A percentile compares a stretch with the other conserved stretches of the same genome.
Conservation (phyloP, 805 yeast genomes). For the Ogataea nitratoaversa region DNA sequence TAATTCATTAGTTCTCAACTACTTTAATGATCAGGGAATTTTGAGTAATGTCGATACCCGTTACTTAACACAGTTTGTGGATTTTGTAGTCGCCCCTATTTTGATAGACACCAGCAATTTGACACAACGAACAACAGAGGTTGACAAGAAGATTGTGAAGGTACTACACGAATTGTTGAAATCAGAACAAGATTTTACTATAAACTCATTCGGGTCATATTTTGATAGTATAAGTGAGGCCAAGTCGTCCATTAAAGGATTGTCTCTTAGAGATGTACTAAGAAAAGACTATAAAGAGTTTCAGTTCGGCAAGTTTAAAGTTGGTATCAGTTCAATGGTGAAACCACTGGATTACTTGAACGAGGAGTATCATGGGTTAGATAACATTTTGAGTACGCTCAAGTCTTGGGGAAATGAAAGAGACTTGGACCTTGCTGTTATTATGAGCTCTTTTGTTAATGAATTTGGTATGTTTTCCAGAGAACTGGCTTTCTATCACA, state of each 20-base stretch:
- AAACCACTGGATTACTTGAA: slow-evolving; percentile 55
- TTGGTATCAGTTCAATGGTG: slow-evolving; percentile 79
- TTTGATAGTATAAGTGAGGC: slow-evolving; percentile 38
- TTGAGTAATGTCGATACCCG: neutral
- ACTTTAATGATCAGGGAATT: slow-evolving; percentile 26
- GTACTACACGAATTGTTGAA: no score
- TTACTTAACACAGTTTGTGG: slow-evolving; percentile 20
- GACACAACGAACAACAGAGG: slow-evolving; percentile 54
- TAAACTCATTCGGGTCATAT: slow-evolving; percentile 8
- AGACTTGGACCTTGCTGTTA: slow-evolving; percentile 35
- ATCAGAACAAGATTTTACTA: slow-evolving; percentile 9
- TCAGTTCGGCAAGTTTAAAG: slow-evolving; percentile 31
- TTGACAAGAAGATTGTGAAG: no score
- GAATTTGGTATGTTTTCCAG: slow-evolving; percentile 33
- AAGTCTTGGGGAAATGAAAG: slow-evolving; percentile 26
- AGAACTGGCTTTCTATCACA: slow-evolving; percentile 34
- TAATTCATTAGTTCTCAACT: slow-evolving; percentile 63
- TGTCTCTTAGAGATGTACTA: slow-evolving; percentile 57
- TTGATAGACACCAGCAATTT: slow-evolving; percentile 73
- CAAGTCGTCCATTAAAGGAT: slow-evolving; percentile 61
- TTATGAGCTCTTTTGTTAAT: slow-evolving; percentile 45
- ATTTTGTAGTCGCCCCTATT: slow-evolving; percentile 57
- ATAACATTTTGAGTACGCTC: slow-evolving; percentile 17
- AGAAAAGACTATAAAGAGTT: slow-evolving; percentile 84
- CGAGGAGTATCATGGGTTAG: slow-evolving; percentile 18